Evolutionary conservation across 441 rosid species (phyloP).

Genomic region (Biscutella laevigata): DNA sequence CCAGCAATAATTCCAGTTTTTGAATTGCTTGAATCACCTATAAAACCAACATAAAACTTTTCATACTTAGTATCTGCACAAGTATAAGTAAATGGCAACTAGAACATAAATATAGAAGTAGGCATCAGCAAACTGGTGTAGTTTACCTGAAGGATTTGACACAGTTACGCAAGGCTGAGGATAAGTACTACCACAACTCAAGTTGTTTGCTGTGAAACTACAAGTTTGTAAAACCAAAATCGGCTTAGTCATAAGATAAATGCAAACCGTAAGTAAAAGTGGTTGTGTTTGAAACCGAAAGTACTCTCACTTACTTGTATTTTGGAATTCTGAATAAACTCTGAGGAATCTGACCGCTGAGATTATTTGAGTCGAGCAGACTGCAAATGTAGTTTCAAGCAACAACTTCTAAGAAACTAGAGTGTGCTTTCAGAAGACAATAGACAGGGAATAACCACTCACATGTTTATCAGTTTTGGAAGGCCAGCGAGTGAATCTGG

Average conservation of each 20-base stretch:
- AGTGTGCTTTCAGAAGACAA: not conserved
- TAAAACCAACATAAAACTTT: not conserved
- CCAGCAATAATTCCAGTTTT: constrained; percentile 67
- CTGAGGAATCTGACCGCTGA: constrained; percentile 65
- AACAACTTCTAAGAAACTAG: constrained; percentile 1
- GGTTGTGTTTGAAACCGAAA: not conserved
- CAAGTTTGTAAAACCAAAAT: constrained; percentile 13
- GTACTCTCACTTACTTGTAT: constrained; percentile 58
- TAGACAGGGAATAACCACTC: constrained; percentile 24
- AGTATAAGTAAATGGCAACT: not conserved
- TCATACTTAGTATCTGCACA: not conserved
- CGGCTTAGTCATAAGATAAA: constrained; percentile 2
- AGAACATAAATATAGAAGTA: not conserved
- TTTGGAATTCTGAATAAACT: constrained; percentile 45
- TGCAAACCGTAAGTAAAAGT: not conserved
- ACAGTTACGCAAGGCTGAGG: constrained; percentile 41
- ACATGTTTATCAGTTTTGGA: constrained; percentile 62
- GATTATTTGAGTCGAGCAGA: constrained; percentile 57
- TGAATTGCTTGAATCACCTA: constrained; percentile 55
- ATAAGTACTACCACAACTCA: constrained; percentile 47
- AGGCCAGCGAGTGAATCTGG: constrained; percentile 60
- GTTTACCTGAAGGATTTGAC: constrained; percentile 48
- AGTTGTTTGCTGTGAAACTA: constrained; percentile 73
- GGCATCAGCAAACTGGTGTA: not conserved
- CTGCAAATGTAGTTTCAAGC: constrained; percentile 39